Conservation (phyloP, 805 yeast genomes). For the Nakazawaea holstii region DNA sequence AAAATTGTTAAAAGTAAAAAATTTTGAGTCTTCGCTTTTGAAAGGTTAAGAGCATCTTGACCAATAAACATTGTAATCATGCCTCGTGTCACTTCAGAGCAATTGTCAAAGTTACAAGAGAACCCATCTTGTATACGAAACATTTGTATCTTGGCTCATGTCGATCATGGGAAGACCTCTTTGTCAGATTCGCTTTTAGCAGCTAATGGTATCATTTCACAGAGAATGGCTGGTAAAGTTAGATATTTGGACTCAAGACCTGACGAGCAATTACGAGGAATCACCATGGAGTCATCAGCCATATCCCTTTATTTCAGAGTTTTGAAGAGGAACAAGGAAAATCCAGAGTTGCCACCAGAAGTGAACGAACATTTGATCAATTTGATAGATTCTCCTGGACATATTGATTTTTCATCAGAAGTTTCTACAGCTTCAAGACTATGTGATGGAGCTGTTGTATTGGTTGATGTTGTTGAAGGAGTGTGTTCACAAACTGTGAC, state of each 20-base stretch:
- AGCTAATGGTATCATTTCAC: constrained; percentile 94
- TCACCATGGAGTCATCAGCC: constrained; percentile 96
- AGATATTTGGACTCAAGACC: constrained; percentile 89
- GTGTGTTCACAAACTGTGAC: constrained; percentile 97
- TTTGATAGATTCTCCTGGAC: constrained; percentile 98
- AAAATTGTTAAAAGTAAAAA: too few species aligned
- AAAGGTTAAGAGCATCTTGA: background rate
- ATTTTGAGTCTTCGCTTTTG: too few species aligned
- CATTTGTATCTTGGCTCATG: constrained; percentile 95
- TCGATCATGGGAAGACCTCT: constrained; percentile 97
- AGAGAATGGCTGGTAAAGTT: constrained; percentile 90
- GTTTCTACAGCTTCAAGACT: constrained; percentile 93
- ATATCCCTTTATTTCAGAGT: constrained; percentile 87
- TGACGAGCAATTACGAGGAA: constrained; percentile 94
- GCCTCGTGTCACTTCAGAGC: constrained; percentile 52
- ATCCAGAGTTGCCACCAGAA: constrained; percentile 20
- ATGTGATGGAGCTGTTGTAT: constrained; percentile 94
- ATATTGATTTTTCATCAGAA: constrained; percentile 93
- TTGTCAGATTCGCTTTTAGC: constrained; percentile 89
- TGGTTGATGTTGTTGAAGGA: constrained; percentile 97
- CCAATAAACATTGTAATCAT: background rate
- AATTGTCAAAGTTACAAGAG: constrained; percentile 61
- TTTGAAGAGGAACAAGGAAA: constrained; percentile 34
- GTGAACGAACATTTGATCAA: constrained; percentile 81
- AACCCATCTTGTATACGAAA: constrained; percentile 72